These are phyloP conservation scores for Colletotrichum sp. DNA, from an alignment of 2,329 filamentous ascomycete species.

Conservation along the genomic window DNA sequence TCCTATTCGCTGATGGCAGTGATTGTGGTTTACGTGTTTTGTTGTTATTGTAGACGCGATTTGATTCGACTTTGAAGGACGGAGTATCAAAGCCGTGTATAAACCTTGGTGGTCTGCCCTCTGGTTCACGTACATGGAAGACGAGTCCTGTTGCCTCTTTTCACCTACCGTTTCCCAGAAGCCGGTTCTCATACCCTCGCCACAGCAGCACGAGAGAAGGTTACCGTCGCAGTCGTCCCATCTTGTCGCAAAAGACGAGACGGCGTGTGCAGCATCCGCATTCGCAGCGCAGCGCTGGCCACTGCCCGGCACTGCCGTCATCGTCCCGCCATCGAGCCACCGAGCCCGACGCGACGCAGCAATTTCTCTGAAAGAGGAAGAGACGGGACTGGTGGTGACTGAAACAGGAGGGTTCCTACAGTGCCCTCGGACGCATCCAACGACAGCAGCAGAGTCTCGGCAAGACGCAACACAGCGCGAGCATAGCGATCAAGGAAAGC, in stretches of 20 bases:
- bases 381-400: not conserved
- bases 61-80: not conserved
- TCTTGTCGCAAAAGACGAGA: constrained; percentile 7
- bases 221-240: constrained; percentile 1
- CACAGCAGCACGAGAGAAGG: not conserved
- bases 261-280: constrained; percentile 12
- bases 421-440: constrained; percentile 13
- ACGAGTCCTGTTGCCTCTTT: not conserved
- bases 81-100: not conserved
- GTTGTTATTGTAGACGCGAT: not conserved
- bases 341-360: not conserved
- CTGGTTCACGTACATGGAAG: not conserved
- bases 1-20: not conserved
- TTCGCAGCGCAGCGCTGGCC: constrained; percentile 4
- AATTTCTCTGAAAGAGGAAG: not conserved
- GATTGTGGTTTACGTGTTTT: not conserved
- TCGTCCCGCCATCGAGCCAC: not conserved
- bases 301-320: not conserved
- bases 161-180: not conserved
- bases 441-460: constrained; percentile 1
- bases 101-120: not conserved
- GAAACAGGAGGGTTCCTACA: constrained; percentile 3
- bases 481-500: constrained; percentile 4
- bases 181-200: not conserved
- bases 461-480: not conserved